Base-by-base conservation (phyloP, 225 moss, liverwort and hornwort genomes). In the Ulota crispa region DNA sequence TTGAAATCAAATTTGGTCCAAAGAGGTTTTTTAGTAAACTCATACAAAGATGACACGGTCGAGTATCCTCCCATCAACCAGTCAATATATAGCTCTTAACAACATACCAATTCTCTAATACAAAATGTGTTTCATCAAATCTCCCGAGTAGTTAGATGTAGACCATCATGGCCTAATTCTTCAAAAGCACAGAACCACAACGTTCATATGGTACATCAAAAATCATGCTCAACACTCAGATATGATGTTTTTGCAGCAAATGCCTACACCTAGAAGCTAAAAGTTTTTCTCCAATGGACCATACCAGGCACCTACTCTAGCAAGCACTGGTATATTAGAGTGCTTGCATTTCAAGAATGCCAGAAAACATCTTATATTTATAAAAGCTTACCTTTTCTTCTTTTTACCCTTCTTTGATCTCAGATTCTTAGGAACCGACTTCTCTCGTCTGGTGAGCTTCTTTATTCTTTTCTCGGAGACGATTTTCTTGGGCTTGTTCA, bases 391-490 rank as follows among this genome's bases (percentile, higher is more conserved):
- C 73, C 88, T 89, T 45, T 82, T 92, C 36, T 83, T 89, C 72
- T 73, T 90, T 37, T 90, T 92, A 59, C 91, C 86, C 75, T 92
- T 92, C 80, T 87, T 92, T 20, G 89, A 23, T 82, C 93, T 93
- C 82, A 91, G 84, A 31, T 95, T 95, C 85, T 89, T 93, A 2
- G 95, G 95, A 32, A 90, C 89, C 3, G 95, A 89, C 79, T 92
- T 95, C 79, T 96, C 96, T 63, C 96, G 86, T 86, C 93, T 91
- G 11, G 96, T 85, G 24, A 93, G 84, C 85, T 93, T 96, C 87
- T 91, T 92, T 59, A 54, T 92, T 52, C 96, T 78, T 73, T 96
- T 96, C 83, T 96, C 89, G 27, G 93, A 96, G n/a, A 85, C 83
- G 6, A 90, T 73, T 75, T 87, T 92, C 85, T 94, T 94, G 13